A percentile compares a stretch with the other conserved stretches of the same genome.
Evolutionary conservation across 1,284 basidiomycete species (phyloP).

Genomic region (Sphagnurus paluster): DNA sequence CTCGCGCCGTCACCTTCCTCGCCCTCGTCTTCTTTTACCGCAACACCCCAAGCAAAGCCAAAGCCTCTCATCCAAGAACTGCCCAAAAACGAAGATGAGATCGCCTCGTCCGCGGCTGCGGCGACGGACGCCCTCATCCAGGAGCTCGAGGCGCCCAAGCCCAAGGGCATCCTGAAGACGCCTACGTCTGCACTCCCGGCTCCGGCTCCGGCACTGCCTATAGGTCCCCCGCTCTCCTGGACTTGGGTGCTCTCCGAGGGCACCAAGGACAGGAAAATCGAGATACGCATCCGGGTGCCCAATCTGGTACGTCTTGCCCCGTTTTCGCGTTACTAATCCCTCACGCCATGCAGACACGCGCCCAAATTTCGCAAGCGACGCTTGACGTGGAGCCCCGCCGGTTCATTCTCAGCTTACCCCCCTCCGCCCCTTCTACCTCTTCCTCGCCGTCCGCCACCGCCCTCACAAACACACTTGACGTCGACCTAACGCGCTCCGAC

Average conservation of each 20-base stretch:
- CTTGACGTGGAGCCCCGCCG: constrained; percentile 64
- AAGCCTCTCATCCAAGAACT: constrained; percentile 19
- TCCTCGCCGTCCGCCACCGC: no score
- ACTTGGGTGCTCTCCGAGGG: constrained; percentile 50
- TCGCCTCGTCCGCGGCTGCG: not conserved
- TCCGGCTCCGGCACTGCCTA: no score
- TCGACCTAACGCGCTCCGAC: no score
- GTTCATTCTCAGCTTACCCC: constrained; percentile 50
- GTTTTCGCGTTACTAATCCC: not conserved
- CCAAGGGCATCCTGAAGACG: constrained; percentile 23
- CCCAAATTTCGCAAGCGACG: constrained; percentile 42
- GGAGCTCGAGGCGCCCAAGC: constrained; percentile 9
- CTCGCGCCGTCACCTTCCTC: constrained; percentile 32
- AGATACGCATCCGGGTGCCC: constrained; percentile 52
- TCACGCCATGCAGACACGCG: constrained; percentile 39
- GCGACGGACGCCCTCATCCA: not conserved
- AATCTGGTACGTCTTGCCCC: constrained; percentile 40
- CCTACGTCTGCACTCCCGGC: constrained; percentile 2
- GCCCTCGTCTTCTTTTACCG: not conserved
- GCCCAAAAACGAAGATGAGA: constrained; percentile 13
- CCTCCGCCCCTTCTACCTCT: no score
- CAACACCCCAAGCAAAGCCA: not conserved
- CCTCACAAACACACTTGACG: no score
- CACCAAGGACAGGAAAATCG: constrained; percentile 39
- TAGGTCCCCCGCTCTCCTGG: constrained; percentile 42